Evolutionary conservation across 179 eudicot species (phyloP).

Genomic region (Camellia oleifera): DNA sequence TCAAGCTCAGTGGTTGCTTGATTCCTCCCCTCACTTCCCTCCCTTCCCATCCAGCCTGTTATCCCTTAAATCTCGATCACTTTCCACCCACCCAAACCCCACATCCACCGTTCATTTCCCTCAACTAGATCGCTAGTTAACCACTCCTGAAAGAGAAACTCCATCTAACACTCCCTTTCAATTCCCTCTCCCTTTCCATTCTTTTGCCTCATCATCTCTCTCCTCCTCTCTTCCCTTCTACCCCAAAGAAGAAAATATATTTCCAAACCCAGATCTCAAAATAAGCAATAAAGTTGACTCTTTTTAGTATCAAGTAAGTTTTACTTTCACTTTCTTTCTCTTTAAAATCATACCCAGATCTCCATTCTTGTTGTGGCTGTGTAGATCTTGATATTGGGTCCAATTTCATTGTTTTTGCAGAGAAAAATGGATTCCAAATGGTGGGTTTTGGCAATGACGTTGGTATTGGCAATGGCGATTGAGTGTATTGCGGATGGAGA

Average conservation of each 20-base stretch:
- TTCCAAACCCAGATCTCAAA: not conserved
- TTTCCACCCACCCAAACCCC: conserved; percentile 7
- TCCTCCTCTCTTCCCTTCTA: conserved; percentile 25
- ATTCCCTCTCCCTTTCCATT: not conserved
- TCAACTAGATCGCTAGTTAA: conserved; percentile 1
- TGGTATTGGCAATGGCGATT: conserved; percentile 11
- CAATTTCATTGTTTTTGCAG: not conserved
- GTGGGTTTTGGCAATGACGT: not conserved
- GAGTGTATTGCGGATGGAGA: conserved; percentile 27
- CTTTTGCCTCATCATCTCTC: not conserved
- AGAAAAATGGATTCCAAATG: conserved; percentile 24
- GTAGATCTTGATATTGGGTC: not conserved
- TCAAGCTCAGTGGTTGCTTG: conserved; percentile 19
- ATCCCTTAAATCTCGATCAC: not conserved
- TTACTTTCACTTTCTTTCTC: conserved; percentile 14
- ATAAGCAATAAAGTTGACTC: not conserved
- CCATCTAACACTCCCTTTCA: conserved; percentile 12
- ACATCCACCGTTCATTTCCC: conserved; percentile 30
- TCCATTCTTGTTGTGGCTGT: not conserved
- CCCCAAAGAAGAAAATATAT: conserved; percentile 7
- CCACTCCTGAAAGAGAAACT: conserved; percentile 13
- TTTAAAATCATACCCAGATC: not conserved
- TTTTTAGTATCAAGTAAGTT: conserved; percentile 5
- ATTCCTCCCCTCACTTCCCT: conserved; percentile 12
- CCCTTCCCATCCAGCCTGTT: conserved; percentile 27